These are phyloP conservation scores for Fusarium mangiferae DNA, from an alignment of 2,329 filamentous ascomycete genomes.

Conservation along the genomic window DNA sequence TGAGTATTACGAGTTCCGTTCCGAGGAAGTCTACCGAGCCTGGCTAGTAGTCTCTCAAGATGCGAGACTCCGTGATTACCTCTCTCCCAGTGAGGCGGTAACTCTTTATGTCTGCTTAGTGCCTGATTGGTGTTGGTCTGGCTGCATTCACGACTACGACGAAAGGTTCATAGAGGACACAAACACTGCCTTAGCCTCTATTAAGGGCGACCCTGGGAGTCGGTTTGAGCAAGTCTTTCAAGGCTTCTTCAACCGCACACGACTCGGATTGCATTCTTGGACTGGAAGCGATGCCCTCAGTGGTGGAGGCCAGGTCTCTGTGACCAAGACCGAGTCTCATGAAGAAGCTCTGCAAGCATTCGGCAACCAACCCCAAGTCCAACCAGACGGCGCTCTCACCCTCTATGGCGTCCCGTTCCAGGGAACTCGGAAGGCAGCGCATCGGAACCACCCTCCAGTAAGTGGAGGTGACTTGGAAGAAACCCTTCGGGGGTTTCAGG, in stretches of 20 bases:
- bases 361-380: neutral
- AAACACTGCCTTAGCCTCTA: neutral
- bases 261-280: conserved; percentile 10
- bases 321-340: no score
- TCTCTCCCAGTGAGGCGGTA: neutral
- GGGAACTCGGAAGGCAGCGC: neutral
- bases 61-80: neutral
- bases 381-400: neutral
- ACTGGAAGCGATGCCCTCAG: neutral
- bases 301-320: neutral
- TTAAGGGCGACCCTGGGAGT: neutral
- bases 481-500: neutral
- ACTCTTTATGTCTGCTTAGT: conserved; percentile 17
- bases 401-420: neutral
- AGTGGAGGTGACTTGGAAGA: neutral
- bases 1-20: conserved; percentile 35
- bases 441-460: neutral
- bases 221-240: neutral
- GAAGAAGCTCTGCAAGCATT: neutral
- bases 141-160: neutral
- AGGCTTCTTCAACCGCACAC: neutral
- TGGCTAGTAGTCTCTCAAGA: conserved; percentile 20
- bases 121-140: neutral
- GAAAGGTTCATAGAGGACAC: neutral
- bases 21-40: conserved; percentile 40